phyloP scores from a whole-genome alignment of 768 basidiomycete genomes.

The Mycena crocata region DNA sequence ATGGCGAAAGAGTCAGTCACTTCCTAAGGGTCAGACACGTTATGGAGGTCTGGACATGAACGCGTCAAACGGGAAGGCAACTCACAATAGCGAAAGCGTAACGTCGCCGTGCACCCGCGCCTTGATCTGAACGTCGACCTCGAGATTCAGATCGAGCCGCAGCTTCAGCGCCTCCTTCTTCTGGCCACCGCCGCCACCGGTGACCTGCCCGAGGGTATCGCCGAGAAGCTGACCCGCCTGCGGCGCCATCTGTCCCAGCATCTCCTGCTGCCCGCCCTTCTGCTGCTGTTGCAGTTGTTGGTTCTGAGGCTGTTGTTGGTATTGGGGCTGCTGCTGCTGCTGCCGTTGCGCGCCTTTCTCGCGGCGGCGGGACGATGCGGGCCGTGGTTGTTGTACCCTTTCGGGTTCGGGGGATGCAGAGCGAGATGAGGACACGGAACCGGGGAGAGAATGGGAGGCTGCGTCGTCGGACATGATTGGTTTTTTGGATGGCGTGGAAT shows the following conservation, averaged over 20 bases:
- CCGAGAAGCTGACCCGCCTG: not conserved
- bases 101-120: constrained; percentile 7
- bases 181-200: not conserved
- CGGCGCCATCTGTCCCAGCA: not conserved
- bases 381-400: not conserved
- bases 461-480: not conserved
- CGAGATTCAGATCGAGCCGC: constrained; percentile 6
- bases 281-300: not conserved
- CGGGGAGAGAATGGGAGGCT: not conserved
- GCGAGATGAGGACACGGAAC: not conserved
- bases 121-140: constrained; percentile 13
- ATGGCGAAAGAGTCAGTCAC: too few species aligned
- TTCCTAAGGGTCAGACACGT: too few species aligned
- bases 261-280: not conserved
- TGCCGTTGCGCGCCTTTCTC: not conserved
- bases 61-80: too few species aligned
- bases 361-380: not conserved
- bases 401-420: constrained; percentile 3
- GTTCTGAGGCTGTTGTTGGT: constrained; percentile 1
- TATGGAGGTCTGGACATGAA: too few species aligned
- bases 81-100: constrained; percentile 1
- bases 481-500: not conserved
- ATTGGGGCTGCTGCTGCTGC: not conserved
- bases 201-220: not conserved
- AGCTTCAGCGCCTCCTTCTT: constrained; percentile 8